Evolutionary conservation across 1,284 basidiomycete species (phyloP), one percentile per base, ranked within the genome.

Genomic region (Apiotrichum siamense): DNA sequence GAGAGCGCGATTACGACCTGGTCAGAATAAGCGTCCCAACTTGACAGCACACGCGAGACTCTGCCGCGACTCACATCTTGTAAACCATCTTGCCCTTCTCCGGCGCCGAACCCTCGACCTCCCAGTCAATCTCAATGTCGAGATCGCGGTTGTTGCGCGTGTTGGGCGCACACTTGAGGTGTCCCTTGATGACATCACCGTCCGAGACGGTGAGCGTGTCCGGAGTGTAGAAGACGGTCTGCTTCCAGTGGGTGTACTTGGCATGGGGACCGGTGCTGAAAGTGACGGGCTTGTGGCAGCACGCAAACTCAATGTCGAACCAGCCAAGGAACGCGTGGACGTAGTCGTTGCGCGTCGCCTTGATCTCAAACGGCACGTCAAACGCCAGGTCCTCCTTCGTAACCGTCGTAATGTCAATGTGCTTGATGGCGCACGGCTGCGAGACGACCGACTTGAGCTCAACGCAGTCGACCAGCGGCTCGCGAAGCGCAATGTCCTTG

Each of bases 311-410:
- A 66, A 97, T 88, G 74, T 99, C 96, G 76, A 99, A 98, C 96
- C 96, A 99, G 33, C 92, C 93, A 48, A 99, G 83, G 83, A 97
- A 97, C n/a, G 96, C 96, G 69, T 99, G 96, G 18, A 94, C 81
- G 71, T 91, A 97, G 72, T 99, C 96, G 70, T 91, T 87, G 51
- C 96, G 82, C 42, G 88, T 93, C 11, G 86, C 86, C 44, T 78
- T 83, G 49, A 99, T 79, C 47, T 81, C 78, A 75, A 97, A 98
- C 13, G 86, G 81, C 5, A 83, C 81, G 45, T 78, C 79, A 76
- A 99, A 98, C 3, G 85, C 80, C 42, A 99, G 80, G 65, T 99
- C 92, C 75, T 97, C 92, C 75, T 98, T 98, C 68, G 84, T 93
- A 48, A 87, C 89, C 7, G 90, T 97, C 46, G 83, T 79, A 52